Conservation (phyloP, 2,329 filamentous ascomycete genomes). For the Microcera coccophila region DNA sequence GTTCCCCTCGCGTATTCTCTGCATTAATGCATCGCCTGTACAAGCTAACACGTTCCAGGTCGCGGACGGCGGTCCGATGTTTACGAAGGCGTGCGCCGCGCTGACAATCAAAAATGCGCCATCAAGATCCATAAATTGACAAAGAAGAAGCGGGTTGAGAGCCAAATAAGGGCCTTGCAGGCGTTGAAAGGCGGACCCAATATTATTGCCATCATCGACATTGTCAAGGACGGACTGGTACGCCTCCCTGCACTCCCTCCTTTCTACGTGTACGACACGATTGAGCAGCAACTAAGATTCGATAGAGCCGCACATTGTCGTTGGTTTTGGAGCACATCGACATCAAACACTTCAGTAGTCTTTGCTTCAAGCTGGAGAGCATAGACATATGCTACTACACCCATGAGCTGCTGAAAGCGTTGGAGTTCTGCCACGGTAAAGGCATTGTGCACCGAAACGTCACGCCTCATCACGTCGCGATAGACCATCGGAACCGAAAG, state of each 20-base stretch:
- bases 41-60: conserved; percentile 51
- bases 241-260: conserved; percentile 28
- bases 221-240: conserved; percentile 89
- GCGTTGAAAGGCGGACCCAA: conserved; percentile 96
- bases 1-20: too few species aligned
- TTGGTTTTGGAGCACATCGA: conserved; percentile 98
- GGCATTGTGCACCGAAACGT: conserved; percentile 99
- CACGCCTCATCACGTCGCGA: conserved; percentile 99
- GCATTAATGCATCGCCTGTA: conserved; percentile 1
- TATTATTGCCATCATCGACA: conserved; percentile 90
- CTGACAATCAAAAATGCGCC: conserved; percentile 99
- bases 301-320: conserved; percentile 92
- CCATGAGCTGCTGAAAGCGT: conserved; percentile 89
- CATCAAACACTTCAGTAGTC: conserved; percentile 95
- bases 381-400: conserved; percentile 98
- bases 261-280: conserved; percentile 4
- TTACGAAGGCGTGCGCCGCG: conserved; percentile 98
- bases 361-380: conserved; percentile 98
- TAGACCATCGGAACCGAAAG: conserved; percentile 98
- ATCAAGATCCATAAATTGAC: conserved; percentile 99
- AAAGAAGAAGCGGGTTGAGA: conserved; percentile 99
- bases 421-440: conserved; percentile 99
- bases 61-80: conserved; percentile 99
- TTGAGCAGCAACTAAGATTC: conserved; percentile 3
- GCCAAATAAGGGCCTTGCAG: conserved; percentile 99